These are phyloP conservation scores for Thuidium tamariscinum DNA, from an alignment of 225 moss, liverwort and hornwort species.

Conservation along the genomic window DNA sequence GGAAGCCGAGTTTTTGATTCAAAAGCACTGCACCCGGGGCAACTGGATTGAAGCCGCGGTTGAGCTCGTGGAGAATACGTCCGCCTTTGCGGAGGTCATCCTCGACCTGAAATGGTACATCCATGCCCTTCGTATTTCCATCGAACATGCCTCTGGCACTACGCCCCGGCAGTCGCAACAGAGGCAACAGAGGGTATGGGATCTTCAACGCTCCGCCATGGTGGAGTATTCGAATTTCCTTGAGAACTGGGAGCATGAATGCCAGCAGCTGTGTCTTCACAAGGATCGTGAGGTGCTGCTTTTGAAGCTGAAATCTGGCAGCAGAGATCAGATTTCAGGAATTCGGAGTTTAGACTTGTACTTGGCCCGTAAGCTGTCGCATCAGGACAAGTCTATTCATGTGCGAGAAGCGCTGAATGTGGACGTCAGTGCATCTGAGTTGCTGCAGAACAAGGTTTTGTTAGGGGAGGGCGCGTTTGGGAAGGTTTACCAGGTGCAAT, in stretches of 20 bases:
- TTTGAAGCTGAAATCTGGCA: slow-evolving; percentile 4
- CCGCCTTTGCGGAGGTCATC: slow-evolving; percentile 27
- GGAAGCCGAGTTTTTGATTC: slow-evolving; percentile 25
- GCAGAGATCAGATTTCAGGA: background rate
- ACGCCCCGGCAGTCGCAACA: background rate
- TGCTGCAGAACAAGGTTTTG: slow-evolving; percentile 1
- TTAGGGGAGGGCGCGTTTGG: slow-evolving; percentile 26
- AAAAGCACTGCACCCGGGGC: slow-evolving; percentile 15
- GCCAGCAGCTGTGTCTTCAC: slow-evolving; percentile 8
- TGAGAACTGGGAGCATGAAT: slow-evolving; percentile 24
- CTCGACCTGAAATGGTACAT: slow-evolving; percentile 42
- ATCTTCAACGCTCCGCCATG: slow-evolving; percentile 23
- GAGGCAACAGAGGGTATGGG: background rate
- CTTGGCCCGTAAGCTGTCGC: slow-evolving; percentile 12
- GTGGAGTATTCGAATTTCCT: slow-evolving; percentile 19
- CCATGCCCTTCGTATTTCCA: slow-evolving; percentile 18
- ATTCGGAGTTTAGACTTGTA: slow-evolving; percentile 15
- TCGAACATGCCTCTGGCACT: slow-evolving; percentile 3
- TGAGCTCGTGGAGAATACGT: slow-evolving; percentile 38
- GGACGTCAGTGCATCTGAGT: slow-evolving; percentile 1
- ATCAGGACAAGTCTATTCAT: slow-evolving; percentile 6
- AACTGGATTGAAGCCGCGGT: slow-evolving; percentile 28
- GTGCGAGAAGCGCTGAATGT: slow-evolving; percentile 13
- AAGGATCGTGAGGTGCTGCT: slow-evolving; percentile 23
- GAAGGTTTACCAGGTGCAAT: slow-evolving; percentile 16